Evolutionary conservation across 306 rosid species (phyloP), one percentile per base, ranked within the genome.

Genomic region (Malus orientalis): DNA sequence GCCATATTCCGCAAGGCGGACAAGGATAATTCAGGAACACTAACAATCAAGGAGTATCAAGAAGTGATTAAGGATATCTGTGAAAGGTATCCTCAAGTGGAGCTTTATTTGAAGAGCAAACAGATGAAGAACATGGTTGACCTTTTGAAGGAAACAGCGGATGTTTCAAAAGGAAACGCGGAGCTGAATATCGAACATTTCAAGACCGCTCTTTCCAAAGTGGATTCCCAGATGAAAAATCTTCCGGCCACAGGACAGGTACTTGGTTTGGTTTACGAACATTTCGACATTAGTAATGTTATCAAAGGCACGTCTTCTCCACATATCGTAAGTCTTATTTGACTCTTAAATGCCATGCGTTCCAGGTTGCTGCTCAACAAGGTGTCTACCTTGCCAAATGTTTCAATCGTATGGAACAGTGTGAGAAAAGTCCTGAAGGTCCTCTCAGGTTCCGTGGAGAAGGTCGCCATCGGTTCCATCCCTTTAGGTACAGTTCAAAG

Each of bases 191-290:
- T 95, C 47, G 93, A 95, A 79, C 91, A 91, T 49, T 78, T 95
- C 73, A 95, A 92, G 82, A 65, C 85, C 25, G 89, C 97, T 59
- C 93, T 95, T 82, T 92, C 99, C 68, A 84, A 89, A 58, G 99
- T 95, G 82, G 99, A 95, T 82, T 95, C 97, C 72, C 90, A 89
- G 80, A 92, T 92, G 99, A 95, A 95, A 84, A 79, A 82, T 70
- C 97, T 95, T 78, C 98, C 99, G 23, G 99, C 99, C 69, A 95
- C 99, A 4, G 99, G 92, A 5, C 99, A 95, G 98, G 98, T 95
- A 73, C 63, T 44, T 47, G 74, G 25, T 45, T 1, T 75, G 55
- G 55, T 80, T 38, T 64, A 53, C 55, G 47, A 32, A 54, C 15
- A 51, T 75, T 53, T 23, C 10, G 49, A 12, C 23, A 36, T 14